Base-by-base conservation (phyloP, 164 flowering plant genomes). In the Kalanchoe fedtschenkoi region DNA sequence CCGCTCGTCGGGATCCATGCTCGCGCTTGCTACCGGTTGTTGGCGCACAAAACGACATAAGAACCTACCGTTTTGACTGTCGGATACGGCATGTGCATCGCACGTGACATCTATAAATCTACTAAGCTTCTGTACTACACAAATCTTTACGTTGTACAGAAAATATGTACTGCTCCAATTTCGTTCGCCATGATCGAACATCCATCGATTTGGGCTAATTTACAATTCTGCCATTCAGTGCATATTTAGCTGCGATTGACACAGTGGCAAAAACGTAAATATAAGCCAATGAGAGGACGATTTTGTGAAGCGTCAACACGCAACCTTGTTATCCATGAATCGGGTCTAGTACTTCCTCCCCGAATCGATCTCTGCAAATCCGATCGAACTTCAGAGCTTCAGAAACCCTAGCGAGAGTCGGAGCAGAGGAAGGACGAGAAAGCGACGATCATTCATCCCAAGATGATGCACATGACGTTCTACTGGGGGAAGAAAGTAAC, bases 391-490 rank as follows among this genome's bases (percentile, higher is more conserved):
- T 13, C 14, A 43, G 53, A 44, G 13, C 30, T 44, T 47, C 54
- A 47, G 54, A 47, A 47, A 22, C 54, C 54, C 54, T 47, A 47
- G 54, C 21, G 54, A 47, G 13, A 47, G 54, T 37, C 39, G 39
- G 13, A 37, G 39, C 39, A 37, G 39, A 37, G 13, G 5, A 37
- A 2, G 5, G 13, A 2, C 11, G 11, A 37, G 39, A 37, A 37
- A 37, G 39, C 39, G 10, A 37, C 22, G 5, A 43, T n/a, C 24
- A 6, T 10, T n/a, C n/a, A 15, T 10, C 55, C 70, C 14, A 88
- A 75, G 72, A 87, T 86, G 93, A 91, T 91, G 97, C 97, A 91
- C 84, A 91, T 91, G 97, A 88, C 97, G 62, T 91, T 91, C 69
- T 91, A 88, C 83, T 91, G 97, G 97, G 76, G 93, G 66, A 72